Base-by-base conservation (phyloP, 257 asterid species). In the Leonotis leonurus region DNA sequence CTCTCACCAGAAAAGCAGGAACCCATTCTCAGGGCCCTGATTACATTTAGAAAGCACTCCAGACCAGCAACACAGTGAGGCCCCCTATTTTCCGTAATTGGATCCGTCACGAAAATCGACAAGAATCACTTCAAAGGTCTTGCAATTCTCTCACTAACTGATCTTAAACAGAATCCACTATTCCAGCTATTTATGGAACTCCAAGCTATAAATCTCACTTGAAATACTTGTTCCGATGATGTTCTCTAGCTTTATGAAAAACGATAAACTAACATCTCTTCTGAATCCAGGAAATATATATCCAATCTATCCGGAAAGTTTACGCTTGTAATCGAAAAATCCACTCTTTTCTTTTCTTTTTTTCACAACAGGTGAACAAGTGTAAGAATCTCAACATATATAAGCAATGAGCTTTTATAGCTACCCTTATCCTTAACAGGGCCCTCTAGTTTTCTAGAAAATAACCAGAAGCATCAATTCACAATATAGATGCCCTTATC, bases 21-120 rank as follows among this genome's bases (percentile, higher is more conserved):
- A 82, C 98, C 98, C 96, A 85, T 82, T 73, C 91, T 78, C 46
- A 88, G 95, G 88, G 96, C 93, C 95, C 98, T 82, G 81, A 88
- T 65, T 60, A 88, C 37, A 76, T 84, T 78, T 48, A 91, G 75
- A 57, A 91, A 65, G 83, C 96, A 91, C 85, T 91, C 98, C 95
- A 91, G 90, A 81, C 78, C 92, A 75, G 77, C 90, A 20, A 78
- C 40, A 48, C 95, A 86, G 71, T 82, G 75, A 61, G 78, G 53
- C 67, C 83, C 87, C 49, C 84, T 66, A 62, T 60, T 76, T 46
- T 81, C 96, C 73, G 78, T 81, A 45, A 43, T 71, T 20, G 85
- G 70, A 76, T 88, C 95, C 94, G 92, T 86, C 77, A 49, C 86
- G 73, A 53, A 79, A 52, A 22, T 35, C 45, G 14, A 22, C 13